Percentiles rank a stretch among this genome's conserved stretches.
Conservation (phyloP, 1,139 yeast genomes). For the Geotrichum klebahnii region DNA sequence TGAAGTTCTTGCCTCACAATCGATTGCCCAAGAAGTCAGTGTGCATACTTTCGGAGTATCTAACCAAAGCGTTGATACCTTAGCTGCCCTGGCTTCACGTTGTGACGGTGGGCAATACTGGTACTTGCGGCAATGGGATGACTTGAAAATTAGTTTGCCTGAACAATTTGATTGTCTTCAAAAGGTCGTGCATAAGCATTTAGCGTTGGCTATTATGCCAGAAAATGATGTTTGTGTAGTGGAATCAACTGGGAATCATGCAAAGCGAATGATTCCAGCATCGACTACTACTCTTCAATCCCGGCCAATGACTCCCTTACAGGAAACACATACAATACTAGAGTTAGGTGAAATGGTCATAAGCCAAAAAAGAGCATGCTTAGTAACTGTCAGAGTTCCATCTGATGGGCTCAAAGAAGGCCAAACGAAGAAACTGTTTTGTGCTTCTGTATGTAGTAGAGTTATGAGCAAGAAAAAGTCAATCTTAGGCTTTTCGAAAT, state of each 20-base stretch:
- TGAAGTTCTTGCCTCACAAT: slow-evolving; percentile 2
- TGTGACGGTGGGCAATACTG: slow-evolving; percentile 8
- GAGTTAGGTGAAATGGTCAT: slow-evolving; percentile 24
- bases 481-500: too few species aligned
- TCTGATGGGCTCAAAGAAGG: neutral
- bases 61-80: slow-evolving; percentile 1
- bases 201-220: too few species aligned
- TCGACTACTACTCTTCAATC: neutral
- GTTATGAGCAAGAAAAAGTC: too few species aligned
- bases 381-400: slow-evolving; percentile 17
- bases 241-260: too few species aligned
- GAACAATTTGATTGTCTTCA: neutral
- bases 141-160: neutral
- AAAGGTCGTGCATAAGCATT: neutral
- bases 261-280: neutral
- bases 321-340: neutral
- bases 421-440: too few species aligned
- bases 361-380: slow-evolving; percentile 24
- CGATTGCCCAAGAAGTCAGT: neutral
- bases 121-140: slow-evolving; percentile 3
- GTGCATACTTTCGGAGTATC: slow-evolving; percentile 11
- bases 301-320: slow-evolving; percentile 1
- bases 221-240: neutral
- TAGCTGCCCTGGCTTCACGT: slow-evolving; percentile 1
- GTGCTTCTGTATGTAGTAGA: too few species aligned